A percentile compares a stretch with the other conserved stretches of the same genome.
Conservation (phyloP, 2,329 filamentous ascomycete species). For the Claviceps sp. region DNA sequence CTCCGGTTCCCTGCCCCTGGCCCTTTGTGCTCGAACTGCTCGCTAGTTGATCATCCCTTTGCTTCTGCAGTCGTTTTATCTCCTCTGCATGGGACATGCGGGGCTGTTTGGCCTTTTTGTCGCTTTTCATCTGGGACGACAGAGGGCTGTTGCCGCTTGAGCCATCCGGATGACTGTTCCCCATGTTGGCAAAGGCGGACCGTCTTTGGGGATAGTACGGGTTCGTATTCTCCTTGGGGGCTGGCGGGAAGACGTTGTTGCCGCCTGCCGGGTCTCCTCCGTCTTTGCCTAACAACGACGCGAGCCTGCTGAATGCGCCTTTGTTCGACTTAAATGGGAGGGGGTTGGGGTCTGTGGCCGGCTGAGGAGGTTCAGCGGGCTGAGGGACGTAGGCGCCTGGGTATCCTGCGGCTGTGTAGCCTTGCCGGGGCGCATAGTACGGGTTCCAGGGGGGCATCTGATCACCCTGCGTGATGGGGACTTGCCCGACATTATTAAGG, state of each 20-base stretch:
- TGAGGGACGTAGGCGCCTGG: conserved; percentile 2
- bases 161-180: conserved; percentile 3
- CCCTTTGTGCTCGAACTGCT: background rate
- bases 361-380: background rate
- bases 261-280: conserved; percentile 13
- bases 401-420: conserved; percentile 6
- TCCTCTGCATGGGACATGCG: background rate
- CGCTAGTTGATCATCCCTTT: background rate
- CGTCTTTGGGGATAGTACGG: conserved; percentile 16
- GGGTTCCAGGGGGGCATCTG: conserved; percentile 11
- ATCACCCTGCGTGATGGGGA: conserved; percentile 20
- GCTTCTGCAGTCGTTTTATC: background rate
- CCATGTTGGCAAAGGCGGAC: conserved; percentile 11
- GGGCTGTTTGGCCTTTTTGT: background rate
- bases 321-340: background rate
- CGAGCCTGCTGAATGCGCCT: conserved; percentile 8
- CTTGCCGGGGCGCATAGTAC: conserved; percentile 10
- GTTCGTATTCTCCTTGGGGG: conserved; percentile 9
- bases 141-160: conserved; percentile 2
- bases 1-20: background rate
- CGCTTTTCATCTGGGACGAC: conserved; percentile 1
- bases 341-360: background rate
- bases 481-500: conserved; percentile 11
- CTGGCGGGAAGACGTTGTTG: conserved; percentile 19
- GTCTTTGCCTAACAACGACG: conserved; percentile 9